Percentiles rank a stretch among this genome's conserved stretches.
Conservation (phyloP, 2,329 filamentous ascomycete species). For the Harringtonia aguacate region DNA sequence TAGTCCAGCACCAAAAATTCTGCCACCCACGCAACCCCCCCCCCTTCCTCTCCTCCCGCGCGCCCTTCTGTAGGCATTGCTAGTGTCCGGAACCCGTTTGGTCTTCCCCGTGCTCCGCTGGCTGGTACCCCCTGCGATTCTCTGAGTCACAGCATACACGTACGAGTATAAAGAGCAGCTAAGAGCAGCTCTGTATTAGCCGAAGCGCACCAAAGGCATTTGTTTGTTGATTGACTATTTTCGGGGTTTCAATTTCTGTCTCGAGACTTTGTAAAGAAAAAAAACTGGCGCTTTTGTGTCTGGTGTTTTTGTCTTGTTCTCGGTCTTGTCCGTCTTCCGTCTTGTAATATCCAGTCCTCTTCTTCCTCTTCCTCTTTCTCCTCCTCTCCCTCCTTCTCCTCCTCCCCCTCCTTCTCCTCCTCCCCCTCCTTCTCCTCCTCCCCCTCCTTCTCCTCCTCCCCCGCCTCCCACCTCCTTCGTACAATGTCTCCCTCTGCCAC, state of each 20-base stretch:
- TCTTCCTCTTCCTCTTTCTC: background rate
- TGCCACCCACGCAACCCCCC: too few species aligned
- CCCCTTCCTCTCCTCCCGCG: too few species aligned
- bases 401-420: background rate
- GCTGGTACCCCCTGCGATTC: background rate
- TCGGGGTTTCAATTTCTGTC: too few species aligned
- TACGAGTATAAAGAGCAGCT: too few species aligned
- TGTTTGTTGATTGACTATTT: too few species aligned
- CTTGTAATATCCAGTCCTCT: background rate
- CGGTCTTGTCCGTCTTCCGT: background rate
- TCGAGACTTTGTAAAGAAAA: too few species aligned
- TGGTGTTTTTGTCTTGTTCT: background rate
- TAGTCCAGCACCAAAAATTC: too few species aligned
- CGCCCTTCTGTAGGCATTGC: too few species aligned
- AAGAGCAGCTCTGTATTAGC: too few species aligned
- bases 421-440: background rate
- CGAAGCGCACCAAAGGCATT: too few species aligned
- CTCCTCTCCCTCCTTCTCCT: background rate
- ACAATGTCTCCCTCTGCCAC: slow-evolving; percentile 18
- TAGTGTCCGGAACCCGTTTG: background rate
- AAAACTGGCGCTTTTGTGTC: background rate
- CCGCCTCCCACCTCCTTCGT: background rate
- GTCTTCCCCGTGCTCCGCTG: background rate
- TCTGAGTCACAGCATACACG: slow-evolving; percentile 3
- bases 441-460: background rate